Conservation (phyloP, 2,329 filamentous ascomycete genomes). For the Fusarium sulawesiense region DNA sequence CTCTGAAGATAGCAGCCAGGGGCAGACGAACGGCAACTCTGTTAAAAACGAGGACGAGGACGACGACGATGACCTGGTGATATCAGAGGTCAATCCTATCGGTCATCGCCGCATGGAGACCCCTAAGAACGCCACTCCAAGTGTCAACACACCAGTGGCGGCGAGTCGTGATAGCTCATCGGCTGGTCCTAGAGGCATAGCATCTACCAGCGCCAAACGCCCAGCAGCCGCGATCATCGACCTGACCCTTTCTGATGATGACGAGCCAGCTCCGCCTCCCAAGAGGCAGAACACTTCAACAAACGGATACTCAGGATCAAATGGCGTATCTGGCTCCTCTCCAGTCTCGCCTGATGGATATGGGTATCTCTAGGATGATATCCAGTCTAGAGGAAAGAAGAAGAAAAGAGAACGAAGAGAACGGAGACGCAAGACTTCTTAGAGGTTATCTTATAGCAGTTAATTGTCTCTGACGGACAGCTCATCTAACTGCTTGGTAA, state of each 20-base stretch:
- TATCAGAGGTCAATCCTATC: conserved; percentile 57
- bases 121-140: conserved; percentile 52
- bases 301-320: conserved; percentile 41
- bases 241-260: conserved; percentile 64
- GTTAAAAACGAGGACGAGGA: conserved; percentile 52
- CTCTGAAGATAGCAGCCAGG: conserved; percentile 48
- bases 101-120: conserved; percentile 52
- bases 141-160: conserved; percentile 54
- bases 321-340: conserved; percentile 39
- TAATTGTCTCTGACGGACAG: not conserved
- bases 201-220: conserved; percentile 59
- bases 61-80: conserved; percentile 64
- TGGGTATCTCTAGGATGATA: conserved; percentile 41
- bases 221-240: conserved; percentile 67
- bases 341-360: conserved; percentile 29
- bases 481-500: conserved; percentile 21
- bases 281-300: conserved; percentile 59
- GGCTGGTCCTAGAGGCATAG: conserved; percentile 50
- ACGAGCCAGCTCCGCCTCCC: conserved; percentile 59
- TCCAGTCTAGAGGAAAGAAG: conserved; percentile 20
- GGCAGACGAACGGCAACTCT: conserved; percentile 45
- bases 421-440: conserved; percentile 34
- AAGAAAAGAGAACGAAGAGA: conserved; percentile 26
- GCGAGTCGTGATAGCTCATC: conserved; percentile 52
- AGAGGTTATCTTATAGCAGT: conserved; percentile 6